A percentile compares a stretch with the other conserved stretches of the same genome.
These are phyloP conservation scores for Pseudozyma sp. DNA, from an alignment of 1,284 basidiomycete genomes.

Conservation along the genomic window DNA sequence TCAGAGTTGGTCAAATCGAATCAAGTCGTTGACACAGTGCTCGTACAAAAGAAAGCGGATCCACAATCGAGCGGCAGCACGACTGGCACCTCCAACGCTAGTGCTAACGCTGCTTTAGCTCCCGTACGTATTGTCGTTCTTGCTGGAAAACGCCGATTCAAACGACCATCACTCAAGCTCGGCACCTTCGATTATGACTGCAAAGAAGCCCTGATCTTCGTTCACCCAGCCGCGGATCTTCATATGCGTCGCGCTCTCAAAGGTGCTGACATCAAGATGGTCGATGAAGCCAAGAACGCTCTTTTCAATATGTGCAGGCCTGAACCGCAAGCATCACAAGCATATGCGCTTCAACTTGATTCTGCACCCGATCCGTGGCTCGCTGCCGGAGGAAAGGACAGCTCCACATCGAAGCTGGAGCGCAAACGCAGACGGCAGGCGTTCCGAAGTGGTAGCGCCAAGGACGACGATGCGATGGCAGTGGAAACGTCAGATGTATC, in stretches of 20 bases:
- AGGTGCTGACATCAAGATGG: conserved; percentile 26
- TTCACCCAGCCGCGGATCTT: conserved; percentile 50
- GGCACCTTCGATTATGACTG: conserved; percentile 8
- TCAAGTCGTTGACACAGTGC: conserved; percentile 12
- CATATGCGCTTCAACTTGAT: conserved; percentile 31
- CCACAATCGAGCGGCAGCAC: conserved; percentile 3
- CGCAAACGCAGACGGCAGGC: conserved; percentile 26
- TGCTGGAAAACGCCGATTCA: conserved; percentile 8
- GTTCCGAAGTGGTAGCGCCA: conserved; percentile 1
- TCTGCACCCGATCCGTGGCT: conserved; percentile 51
- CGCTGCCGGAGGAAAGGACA: conserved; percentile 49
- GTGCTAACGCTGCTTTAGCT: conserved; percentile 25
- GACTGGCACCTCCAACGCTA: too few relatives aligned
- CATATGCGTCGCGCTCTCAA: conserved; percentile 47
- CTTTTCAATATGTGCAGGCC: conserved; percentile 8
- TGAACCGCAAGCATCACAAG: not conserved
- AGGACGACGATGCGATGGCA: not conserved
- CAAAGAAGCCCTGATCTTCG: conserved; percentile 42
- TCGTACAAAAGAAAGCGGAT: conserved; percentile 1
- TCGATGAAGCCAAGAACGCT: conserved; percentile 31
- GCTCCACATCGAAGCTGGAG: conserved; percentile 35
- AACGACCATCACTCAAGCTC: not conserved
- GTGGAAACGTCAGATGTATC: not conserved
- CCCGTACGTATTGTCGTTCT: conserved; percentile 30
- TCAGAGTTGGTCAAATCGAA: not conserved